Percentiles rank a stretch among this genome's conserved stretches.
Evolutionary conservation across 805 yeast genomes (phyloP).

Genomic region (Diddensiella caesifluorescens): DNA sequence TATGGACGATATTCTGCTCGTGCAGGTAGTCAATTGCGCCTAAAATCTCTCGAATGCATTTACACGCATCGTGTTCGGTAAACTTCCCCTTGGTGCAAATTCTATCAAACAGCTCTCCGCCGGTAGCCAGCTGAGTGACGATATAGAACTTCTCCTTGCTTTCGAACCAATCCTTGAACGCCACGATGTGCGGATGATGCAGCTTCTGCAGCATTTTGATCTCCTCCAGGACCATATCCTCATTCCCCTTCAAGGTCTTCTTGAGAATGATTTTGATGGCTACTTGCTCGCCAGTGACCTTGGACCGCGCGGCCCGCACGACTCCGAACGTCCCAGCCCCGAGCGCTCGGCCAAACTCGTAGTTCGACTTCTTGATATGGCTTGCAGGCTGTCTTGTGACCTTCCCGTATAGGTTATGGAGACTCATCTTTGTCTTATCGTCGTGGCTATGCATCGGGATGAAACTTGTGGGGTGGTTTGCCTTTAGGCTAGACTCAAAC

Average conservation of each 20-base stretch:
- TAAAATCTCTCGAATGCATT: constrained; percentile 65
- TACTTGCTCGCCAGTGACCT: constrained; percentile 57
- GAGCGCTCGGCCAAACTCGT: constrained; percentile 73
- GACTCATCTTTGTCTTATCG: constrained; percentile 11
- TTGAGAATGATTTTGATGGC: constrained; percentile 87
- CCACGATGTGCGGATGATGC: constrained; percentile 82
- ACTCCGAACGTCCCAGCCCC: constrained; percentile 97
- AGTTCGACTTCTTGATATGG: constrained; percentile 59
- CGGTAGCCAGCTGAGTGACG: constrained; percentile 91
- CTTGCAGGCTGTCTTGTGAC: constrained; percentile 69
- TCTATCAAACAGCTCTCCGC: constrained; percentile 92
- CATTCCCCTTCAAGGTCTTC: constrained; percentile 76
- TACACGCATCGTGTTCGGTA: constrained; percentile 83
- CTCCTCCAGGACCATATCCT: constrained; percentile 73
- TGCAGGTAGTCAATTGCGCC: constrained; percentile 80
- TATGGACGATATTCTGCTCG: constrained; percentile 71
- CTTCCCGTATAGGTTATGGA: constrained; percentile 39
- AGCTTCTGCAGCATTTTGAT: constrained; percentile 61
- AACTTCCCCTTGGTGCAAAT: constrained; percentile 75
- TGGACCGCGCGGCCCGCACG: constrained; percentile 66
- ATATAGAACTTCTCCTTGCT: constrained; percentile 86
- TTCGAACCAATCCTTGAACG: constrained; percentile 89
- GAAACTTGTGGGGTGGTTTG: constrained; percentile 1
- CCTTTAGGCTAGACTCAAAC: not conserved
- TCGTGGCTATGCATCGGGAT: not conserved